Evolutionary conservation across 2,329 filamentous ascomycete species (phyloP), one percentile per base, ranked within the genome.

Genomic region (Trichoderma polysporum): DNA sequence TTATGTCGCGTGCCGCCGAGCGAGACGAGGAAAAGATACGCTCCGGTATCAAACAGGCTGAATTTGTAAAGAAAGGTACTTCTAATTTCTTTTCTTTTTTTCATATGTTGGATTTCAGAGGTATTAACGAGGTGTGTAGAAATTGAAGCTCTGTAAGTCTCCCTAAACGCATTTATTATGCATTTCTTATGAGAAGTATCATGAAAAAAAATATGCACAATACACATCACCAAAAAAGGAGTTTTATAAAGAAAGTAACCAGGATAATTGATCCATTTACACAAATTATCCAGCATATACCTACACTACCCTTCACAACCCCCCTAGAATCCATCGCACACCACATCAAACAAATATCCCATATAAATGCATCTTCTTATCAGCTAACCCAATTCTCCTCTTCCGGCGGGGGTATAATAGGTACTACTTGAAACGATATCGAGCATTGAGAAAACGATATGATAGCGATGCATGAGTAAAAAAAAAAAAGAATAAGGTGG

Each of bases 381-480:
- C 25, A 22, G 50, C 60, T 58, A 35, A 53, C 17, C 31, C 52
- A 27, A 12, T 27, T 31, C 17, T 45, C 31, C 27, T 31, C 17
- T 41, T 41, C 17, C 22, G 53, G 29, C 10, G 50, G 29, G 61
- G 61, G 50, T 56, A 60, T 56, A 52, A 58, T 77, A 96, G 92
- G 76, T 96, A 97, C 79, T 97, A 95, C 81, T 83, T 97, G 74
- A 97, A 96, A 83, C 87, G 91, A 76, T 97, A 97, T 81, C 90
- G 94, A 72, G 88, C 92, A 29, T 81, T 97, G 74, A 89, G 90
- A 74, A 90, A 95, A 80, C 85, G 92, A 76, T 97, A 97, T 80
- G 85, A 88, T 70, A 79, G 75, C 50, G 69, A 75, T 39, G 78
- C 76, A 19, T 80, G 37, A 63, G 60, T 15, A 19, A 13, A 67